Conservation (phyloP, 2,329 filamentous ascomycete species). For the Sclerotinia trifoliorum region DNA sequence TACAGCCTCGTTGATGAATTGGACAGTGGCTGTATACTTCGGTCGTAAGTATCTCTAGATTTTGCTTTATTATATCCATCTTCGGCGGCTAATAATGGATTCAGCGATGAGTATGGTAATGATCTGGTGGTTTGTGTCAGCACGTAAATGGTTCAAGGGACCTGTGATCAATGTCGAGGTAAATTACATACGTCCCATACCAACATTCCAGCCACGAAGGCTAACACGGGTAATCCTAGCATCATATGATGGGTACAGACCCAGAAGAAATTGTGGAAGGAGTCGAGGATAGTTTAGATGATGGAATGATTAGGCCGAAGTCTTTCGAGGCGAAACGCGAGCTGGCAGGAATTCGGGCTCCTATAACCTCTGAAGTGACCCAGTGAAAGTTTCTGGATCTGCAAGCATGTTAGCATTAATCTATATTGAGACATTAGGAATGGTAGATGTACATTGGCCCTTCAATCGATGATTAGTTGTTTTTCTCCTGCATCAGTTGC, state of each 20-base stretch:
- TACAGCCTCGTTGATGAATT: slow-evolving; percentile 57
- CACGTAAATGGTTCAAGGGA: slow-evolving; percentile 65
- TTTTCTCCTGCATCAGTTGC: slow-evolving; percentile 22
- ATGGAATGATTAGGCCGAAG: slow-evolving; percentile 15
- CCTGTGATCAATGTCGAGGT: slow-evolving; percentile 61
- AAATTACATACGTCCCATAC: slow-evolving; percentile 21
- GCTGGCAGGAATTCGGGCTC: not conserved
- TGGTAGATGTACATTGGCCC: not conserved
- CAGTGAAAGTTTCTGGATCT: slow-evolving; percentile 11
- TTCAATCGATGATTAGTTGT: not conserved
- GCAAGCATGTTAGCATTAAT: not conserved
- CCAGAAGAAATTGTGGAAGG: slow-evolving; percentile 30
- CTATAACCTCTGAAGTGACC: not conserved
- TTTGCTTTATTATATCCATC: not conserved
- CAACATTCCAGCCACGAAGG: slow-evolving; percentile 15
- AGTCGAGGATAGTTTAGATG: slow-evolving; percentile 31
- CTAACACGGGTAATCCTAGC: slow-evolving; percentile 29
- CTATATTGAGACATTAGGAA: not conserved
- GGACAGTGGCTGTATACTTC: slow-evolving; percentile 60
- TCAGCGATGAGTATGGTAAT: slow-evolving; percentile 51
- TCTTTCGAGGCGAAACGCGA: slow-evolving; percentile 28
- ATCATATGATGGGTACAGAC: slow-evolving; percentile 38
- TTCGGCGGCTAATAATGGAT: slow-evolving; percentile 23
- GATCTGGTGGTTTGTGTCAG: slow-evolving; percentile 60
- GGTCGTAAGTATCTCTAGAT: slow-evolving; percentile 43